Evolutionary conservation across 441 rosid species (phyloP), one percentile per base, ranked within the genome.

Genomic region (Corymbia calophylla): DNA sequence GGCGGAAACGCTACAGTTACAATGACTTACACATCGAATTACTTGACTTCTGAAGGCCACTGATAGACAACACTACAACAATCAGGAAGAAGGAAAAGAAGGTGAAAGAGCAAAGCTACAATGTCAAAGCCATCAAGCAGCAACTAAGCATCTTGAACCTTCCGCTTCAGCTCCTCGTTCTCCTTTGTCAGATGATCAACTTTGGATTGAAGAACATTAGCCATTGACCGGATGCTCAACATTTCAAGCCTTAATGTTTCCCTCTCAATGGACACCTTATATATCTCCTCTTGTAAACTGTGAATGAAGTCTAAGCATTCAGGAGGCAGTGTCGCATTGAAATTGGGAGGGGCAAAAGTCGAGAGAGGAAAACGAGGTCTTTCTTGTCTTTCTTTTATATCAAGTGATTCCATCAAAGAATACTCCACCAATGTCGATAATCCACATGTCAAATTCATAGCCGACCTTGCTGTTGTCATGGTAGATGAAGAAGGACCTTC

Each of bases 191-290:
- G 92, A 29, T 86, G 92, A 81, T 95, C 97, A 27, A 96, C 91
- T 89, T 95, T 94, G 0, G 99, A 94, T 89, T 95, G 97, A 88
- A 97, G 98, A 90, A 96, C 94, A 91, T 94, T 95, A 73, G 96
- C 94, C 97, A 96, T 96, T 12, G 99, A 94, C 64, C 94, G 96
- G 80, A 96, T 97, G 89, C 97, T 94, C 96, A 97, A 92, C 97
- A 96, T 93, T 90, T 98, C 97, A 53, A 97, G 96, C 95, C 93
- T 96, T 93, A 96, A 68, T 2, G 96, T 92, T 93, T 95, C 99
- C 90, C 95, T 93, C 91, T 96, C 99, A 12, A 95, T 94, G 12
- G 96, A 94, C 87, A 94, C 93, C 93, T 93, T 95, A 91, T 93
- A 96, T 82, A 98, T 91, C 93, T 98, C 96, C 39, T 92, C 94